Conservation (phyloP, 768 basidiomycete species). For the Podaxis sp. region DNA sequence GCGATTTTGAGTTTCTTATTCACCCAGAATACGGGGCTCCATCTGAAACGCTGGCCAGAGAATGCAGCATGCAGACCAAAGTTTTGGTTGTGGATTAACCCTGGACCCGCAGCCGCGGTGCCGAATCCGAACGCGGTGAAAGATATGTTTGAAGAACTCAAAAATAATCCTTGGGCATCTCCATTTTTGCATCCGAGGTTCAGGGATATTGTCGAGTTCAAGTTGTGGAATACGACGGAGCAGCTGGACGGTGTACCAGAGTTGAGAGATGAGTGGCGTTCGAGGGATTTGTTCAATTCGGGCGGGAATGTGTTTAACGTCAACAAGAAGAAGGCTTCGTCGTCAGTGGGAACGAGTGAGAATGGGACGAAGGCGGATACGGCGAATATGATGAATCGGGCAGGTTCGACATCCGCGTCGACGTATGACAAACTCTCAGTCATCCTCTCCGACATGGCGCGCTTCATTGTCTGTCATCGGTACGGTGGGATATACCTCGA, state of each 20-base stretch:
- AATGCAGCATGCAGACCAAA: slow-evolving; percentile 75
- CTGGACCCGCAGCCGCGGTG: slow-evolving; percentile 88
- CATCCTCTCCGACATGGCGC: slow-evolving; percentile 94
- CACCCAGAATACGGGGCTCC: slow-evolving; percentile 90
- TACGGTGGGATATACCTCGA: slow-evolving; percentile 97
- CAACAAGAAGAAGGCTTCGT: slow-evolving; percentile 22
- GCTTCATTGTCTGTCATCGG: slow-evolving; percentile 94
- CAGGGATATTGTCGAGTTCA: slow-evolving; percentile 90
- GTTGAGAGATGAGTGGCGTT: slow-evolving; percentile 86
- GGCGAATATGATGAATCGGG: slow-evolving; percentile 55
- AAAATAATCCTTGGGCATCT: slow-evolving; percentile 87
- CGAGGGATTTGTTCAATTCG: slow-evolving; percentile 82
- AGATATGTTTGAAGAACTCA: slow-evolving; percentile 83
- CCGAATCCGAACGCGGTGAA: slow-evolving; percentile 77
- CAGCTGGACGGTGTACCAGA: slow-evolving; percentile 91
- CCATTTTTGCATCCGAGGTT: slow-evolving; percentile 94
- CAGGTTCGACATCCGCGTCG: slow-evolving; percentile 80
- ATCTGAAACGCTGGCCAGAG: slow-evolving; percentile 47
- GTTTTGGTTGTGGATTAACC: slow-evolving; percentile 99
- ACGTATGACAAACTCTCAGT: slow-evolving; percentile 90
- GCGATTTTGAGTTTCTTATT: slow-evolving; percentile 92
- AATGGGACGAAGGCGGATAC: slow-evolving; percentile 17
- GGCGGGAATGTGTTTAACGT: slow-evolving; percentile 73
- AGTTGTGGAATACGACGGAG: slow-evolving; percentile 97
- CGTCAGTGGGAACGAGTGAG: background rate